Conservation (phyloP, 345 rosid species). For the Salix udensis region DNA sequence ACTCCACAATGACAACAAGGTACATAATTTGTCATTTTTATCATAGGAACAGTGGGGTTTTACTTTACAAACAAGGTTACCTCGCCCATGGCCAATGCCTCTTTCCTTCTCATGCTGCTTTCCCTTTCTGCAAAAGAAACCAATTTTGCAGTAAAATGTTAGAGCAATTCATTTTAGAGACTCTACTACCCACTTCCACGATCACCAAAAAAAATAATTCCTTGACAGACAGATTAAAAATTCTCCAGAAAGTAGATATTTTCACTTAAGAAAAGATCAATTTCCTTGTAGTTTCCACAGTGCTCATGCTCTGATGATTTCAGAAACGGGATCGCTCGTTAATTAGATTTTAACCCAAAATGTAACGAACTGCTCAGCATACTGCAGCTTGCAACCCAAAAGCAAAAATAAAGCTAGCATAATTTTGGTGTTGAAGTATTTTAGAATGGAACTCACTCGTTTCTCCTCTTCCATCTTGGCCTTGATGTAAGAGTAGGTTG, state of each 20-base stretch:
- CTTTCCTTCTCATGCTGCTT: conserved; percentile 42
- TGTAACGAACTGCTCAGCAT: not conserved
- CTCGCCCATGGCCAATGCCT: conserved; percentile 10
- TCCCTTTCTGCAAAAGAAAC: conserved; percentile 45
- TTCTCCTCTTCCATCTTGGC: conserved; percentile 94
- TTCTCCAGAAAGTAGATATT: not conserved
- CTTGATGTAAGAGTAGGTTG: conserved; percentile 75
- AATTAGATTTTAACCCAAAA: not conserved
- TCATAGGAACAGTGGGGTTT: conserved; percentile 9
- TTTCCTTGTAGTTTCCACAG: not conserved
- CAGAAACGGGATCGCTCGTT: not conserved
- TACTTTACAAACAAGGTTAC: conserved; percentile 27
- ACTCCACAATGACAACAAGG: conserved; percentile 24
- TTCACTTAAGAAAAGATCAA: not conserved
- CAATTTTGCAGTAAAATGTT: not conserved
- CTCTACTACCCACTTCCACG: not conserved
- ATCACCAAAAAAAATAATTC: not conserved
- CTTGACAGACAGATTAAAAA: not conserved
- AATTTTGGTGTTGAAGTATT: not conserved
- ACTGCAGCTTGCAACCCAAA: not conserved
- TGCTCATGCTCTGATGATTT: not conserved
- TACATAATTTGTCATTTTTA: conserved; percentile 13
- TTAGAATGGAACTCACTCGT: conserved; percentile 42
- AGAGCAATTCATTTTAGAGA: not conserved
- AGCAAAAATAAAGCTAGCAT: not conserved